phyloP scores from a whole-genome alignment of 805 yeast species.

The Kurtzmaniella cleridarum region DNA sequence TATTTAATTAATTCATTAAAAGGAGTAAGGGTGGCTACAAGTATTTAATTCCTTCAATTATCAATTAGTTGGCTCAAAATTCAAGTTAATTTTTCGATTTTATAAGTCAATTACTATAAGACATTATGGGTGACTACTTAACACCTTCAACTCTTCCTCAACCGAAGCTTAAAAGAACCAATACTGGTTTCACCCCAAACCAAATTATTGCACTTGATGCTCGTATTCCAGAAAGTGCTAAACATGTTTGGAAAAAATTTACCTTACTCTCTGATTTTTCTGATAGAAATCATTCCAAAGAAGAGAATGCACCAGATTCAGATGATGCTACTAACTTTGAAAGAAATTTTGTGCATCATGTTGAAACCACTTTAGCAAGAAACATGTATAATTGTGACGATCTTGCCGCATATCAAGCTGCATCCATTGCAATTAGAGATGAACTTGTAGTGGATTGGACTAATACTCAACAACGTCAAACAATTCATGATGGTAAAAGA shows the following conservation, averaged over 20 bases:
- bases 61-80: background rate
- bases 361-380: conserved; percentile 87
- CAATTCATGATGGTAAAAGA: conserved; percentile 76
- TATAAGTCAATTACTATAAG: background rate
- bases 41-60: background rate
- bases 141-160: conserved; percentile 34
- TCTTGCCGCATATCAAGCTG: conserved; percentile 88
- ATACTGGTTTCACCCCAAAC: conserved; percentile 88
- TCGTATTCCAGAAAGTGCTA: conserved; percentile 70
- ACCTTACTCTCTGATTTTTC: conserved; percentile 18
- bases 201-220: conserved; percentile 82
- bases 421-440: conserved; percentile 75
- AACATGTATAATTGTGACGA: conserved; percentile 89
- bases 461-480: conserved; percentile 85
- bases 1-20: too few species aligned
- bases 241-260: conserved; percentile 72
- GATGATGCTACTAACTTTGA: conserved; percentile 54
- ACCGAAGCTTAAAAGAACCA: conserved; percentile 60
- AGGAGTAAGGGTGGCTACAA: background rate
- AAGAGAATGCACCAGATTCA: conserved; percentile 10
- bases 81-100: background rate
- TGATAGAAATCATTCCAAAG: conserved; percentile 14
- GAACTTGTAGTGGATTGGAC: conserved; percentile 84
- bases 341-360: conserved; percentile 69
- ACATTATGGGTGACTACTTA: conserved; percentile 29